These are phyloP conservation scores for Fusarium robinianum DNA, from an alignment of 2,329 filamentous ascomycete genomes.

Conservation along the genomic window DNA sequence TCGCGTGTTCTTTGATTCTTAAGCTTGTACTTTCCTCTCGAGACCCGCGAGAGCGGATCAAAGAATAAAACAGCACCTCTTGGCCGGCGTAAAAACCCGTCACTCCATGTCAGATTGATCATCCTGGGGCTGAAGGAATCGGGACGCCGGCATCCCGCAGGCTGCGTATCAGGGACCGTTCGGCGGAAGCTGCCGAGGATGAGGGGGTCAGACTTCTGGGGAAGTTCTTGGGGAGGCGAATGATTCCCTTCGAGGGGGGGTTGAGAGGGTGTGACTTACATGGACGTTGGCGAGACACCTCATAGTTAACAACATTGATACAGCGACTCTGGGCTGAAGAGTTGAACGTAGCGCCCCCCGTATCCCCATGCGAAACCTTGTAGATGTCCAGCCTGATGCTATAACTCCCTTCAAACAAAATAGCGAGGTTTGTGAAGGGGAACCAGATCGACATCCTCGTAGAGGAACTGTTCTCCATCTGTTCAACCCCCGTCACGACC, in stretches of 20 bases:
- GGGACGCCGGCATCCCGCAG: conserved; percentile 6
- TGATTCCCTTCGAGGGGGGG: too few species aligned
- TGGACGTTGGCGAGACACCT: conserved; percentile 1
- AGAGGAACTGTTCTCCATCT: conserved; percentile 7
- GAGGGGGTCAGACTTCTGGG: rapidly evolving
- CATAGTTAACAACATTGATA: conserved; percentile 19
- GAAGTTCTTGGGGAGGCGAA: neutral
- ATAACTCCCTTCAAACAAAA: conserved; percentile 31
- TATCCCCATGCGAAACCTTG: conserved; percentile 19
- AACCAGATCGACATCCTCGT: conserved; percentile 27
- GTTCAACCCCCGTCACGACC: conserved; percentile 22
- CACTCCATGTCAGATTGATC: neutral
- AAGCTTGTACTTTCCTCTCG: too few species aligned
- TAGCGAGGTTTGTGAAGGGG: conserved; percentile 33
- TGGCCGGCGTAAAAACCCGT: neutral
- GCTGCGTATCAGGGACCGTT: conserved; percentile 3
- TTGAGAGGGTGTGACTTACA: conserved; percentile 12
- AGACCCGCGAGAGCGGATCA: too few species aligned
- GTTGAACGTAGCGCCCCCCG: conserved; percentile 16
- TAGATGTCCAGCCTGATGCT: conserved; percentile 39
- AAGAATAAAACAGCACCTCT: neutral
- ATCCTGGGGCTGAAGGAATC: conserved; percentile 4
- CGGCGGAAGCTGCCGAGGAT: conserved; percentile 4
- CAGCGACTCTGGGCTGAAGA: conserved; percentile 21
- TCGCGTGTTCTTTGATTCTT: neutral